These are phyloP conservation scores for Cyclotella sp. DNA, from an alignment of 108 stramenopile species.

Conservation along the genomic window DNA sequence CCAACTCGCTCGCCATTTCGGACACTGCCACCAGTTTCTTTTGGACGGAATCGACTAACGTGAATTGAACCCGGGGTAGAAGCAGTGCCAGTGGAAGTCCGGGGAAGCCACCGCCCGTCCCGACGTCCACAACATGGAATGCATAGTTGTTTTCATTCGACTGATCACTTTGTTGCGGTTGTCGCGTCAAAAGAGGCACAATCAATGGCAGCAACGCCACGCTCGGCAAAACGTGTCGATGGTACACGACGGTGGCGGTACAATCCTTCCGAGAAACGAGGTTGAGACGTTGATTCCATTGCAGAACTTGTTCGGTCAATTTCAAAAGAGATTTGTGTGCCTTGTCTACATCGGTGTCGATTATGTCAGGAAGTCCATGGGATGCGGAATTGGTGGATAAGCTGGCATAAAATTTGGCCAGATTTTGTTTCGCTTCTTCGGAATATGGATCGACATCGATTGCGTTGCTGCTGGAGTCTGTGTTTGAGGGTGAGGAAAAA, in stretches of 20 bases:
- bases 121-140: constrained; percentile 71
- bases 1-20: constrained; percentile 76
- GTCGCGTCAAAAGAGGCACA: not conserved
- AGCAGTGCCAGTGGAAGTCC: constrained; percentile 89
- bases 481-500: not conserved
- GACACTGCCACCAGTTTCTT: constrained; percentile 84
- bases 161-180: not conserved
- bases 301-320: constrained; percentile 62
- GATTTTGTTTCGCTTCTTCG: constrained; percentile 25
- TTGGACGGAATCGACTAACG: constrained; percentile 79
- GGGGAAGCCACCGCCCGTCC: constrained; percentile 91
- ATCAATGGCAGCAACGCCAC: constrained; percentile 62
- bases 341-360: constrained; percentile 14
- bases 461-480: not conserved
- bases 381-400: not conserved
- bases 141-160: not conserved
- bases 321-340: constrained; percentile 58
- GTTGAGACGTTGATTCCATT: constrained; percentile 90
- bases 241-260: constrained; percentile 68
- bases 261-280: constrained; percentile 82
- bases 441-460: constrained; percentile 44
- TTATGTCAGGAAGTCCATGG: not conserved
- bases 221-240: constrained; percentile 81
- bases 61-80: constrained; percentile 69
- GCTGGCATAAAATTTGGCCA: constrained; percentile 22